Conservation (phyloP, 441 rosid genomes). For the Syzygium malaccense region DNA sequence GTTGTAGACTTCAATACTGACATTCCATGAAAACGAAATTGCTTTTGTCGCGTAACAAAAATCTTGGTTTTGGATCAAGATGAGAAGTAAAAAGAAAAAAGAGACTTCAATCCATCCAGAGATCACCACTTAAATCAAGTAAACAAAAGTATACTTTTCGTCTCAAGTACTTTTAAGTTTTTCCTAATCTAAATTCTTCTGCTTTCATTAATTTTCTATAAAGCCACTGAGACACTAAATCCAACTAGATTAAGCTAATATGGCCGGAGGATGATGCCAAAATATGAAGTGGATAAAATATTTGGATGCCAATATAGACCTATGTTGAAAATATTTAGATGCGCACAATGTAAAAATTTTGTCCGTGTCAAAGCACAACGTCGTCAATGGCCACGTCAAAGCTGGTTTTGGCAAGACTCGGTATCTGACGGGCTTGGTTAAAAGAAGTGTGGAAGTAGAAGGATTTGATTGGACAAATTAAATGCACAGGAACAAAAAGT, state of each 20-base stretch:
- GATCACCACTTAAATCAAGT: neutral
- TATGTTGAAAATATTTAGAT: neutral
- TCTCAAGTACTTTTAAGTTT: neutral
- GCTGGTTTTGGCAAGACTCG: neutral
- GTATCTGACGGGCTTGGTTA: neutral
- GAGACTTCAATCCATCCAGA: neutral
- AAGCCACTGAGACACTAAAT: neutral
- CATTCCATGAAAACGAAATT: neutral
- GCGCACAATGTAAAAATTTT: neutral
- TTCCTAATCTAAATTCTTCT: neutral
- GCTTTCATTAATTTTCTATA: neutral
- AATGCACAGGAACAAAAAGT: neutral
- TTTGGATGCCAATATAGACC: neutral
- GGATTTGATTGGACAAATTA: neutral
- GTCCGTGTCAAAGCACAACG: neutral
- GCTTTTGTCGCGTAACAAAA: accelerated
- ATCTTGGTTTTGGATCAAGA: neutral
- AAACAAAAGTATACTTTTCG: neutral
- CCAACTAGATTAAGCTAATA: neutral
- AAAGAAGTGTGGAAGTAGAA: neutral
- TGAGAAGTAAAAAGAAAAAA: neutral
- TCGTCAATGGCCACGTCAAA: neutral
- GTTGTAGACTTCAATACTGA: neutral
- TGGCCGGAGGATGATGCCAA: neutral
- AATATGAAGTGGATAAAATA: neutral